phyloP scores from a whole-genome alignment of 768 basidiomycete genomes.

The Leccinum pellstonianum region DNA sequence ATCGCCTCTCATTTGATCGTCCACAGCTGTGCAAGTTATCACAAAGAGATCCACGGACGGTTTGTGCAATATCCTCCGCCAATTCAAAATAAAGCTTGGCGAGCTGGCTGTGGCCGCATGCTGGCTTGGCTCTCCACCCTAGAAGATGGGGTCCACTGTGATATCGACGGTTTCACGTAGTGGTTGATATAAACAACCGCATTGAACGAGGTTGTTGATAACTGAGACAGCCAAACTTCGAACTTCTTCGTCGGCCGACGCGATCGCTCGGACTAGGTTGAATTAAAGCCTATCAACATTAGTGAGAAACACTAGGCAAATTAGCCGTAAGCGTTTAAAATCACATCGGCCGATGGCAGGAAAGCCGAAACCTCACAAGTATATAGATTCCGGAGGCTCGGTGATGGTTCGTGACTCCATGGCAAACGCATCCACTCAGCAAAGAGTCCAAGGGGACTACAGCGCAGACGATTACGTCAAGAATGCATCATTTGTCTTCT shows the following conservation, averaged over 20 bases:
- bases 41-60: too few relatives aligned
- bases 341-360: conserved; percentile 22
- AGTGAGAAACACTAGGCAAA: not conserved
- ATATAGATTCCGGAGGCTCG: conserved; percentile 1
- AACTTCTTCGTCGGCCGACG: conserved; percentile 23
- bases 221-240: conserved; percentile 1
- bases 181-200: not conserved
- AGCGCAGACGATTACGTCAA: conserved; percentile 60
- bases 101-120: not conserved
- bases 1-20: not conserved
- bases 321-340: not conserved
- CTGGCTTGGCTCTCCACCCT: not conserved
- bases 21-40: too few relatives aligned
- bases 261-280: not conserved
- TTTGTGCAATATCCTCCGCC: not conserved
- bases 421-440: conserved; percentile 2
- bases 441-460: conserved; percentile 42
- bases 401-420: conserved; percentile 3
- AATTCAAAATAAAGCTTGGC: not conserved
- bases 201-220: not conserved
- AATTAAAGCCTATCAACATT: not conserved
- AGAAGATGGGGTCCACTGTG: not conserved
- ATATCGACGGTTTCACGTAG: too few relatives aligned
- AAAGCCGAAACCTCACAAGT: conserved; percentile 14
- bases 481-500: conserved; percentile 70